Conservation (phyloP, 805 yeast species). For the Zygoascus bituminiphila region DNA sequence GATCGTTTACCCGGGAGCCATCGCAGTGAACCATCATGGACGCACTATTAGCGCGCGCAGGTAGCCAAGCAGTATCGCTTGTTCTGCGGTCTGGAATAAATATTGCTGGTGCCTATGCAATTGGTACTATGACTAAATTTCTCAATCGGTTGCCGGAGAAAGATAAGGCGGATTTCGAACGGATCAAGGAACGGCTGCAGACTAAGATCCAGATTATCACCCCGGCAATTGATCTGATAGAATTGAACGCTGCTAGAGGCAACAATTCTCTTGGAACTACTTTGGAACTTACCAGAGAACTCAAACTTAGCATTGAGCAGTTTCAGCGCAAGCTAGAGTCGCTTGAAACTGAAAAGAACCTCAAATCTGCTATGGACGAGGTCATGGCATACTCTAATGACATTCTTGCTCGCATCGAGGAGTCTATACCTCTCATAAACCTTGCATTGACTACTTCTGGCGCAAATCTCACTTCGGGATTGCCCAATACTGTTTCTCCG, state of each 20-base stretch:
- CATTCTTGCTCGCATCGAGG: constrained; percentile 49
- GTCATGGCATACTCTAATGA: constrained; percentile 44
- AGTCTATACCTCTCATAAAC: constrained; percentile 58
- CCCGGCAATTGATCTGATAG: constrained; percentile 60
- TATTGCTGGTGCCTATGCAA: constrained; percentile 64
- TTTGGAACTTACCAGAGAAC: constrained; percentile 42
- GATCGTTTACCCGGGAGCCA: neutral
- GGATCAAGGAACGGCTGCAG: constrained; percentile 39
- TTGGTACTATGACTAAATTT: constrained; percentile 51
- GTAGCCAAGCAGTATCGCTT: constrained; percentile 70
- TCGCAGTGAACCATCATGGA: constrained; percentile 8
- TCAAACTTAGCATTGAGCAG: constrained; percentile 48
- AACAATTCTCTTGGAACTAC: constrained; percentile 40
- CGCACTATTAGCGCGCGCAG: constrained; percentile 30
- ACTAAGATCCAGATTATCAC: constrained; percentile 54
- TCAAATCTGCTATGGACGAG: constrained; percentile 31
- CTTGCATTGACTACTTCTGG: constrained; percentile 64
- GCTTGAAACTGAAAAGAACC: constrained; percentile 19
- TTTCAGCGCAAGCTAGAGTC: constrained; percentile 44
- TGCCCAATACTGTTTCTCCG: constrained; percentile 51
- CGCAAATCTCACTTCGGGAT: constrained; percentile 43
- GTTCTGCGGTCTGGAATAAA: constrained; percentile 72
- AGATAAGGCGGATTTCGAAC: constrained; percentile 40
- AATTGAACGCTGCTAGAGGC: constrained; percentile 35
- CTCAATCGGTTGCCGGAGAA: constrained; percentile 43